Evolutionary conservation across 352 stramenopile species (phyloP), one percentile per base, ranked within the genome.

Genomic region (Globisporangium cystogenes): DNA sequence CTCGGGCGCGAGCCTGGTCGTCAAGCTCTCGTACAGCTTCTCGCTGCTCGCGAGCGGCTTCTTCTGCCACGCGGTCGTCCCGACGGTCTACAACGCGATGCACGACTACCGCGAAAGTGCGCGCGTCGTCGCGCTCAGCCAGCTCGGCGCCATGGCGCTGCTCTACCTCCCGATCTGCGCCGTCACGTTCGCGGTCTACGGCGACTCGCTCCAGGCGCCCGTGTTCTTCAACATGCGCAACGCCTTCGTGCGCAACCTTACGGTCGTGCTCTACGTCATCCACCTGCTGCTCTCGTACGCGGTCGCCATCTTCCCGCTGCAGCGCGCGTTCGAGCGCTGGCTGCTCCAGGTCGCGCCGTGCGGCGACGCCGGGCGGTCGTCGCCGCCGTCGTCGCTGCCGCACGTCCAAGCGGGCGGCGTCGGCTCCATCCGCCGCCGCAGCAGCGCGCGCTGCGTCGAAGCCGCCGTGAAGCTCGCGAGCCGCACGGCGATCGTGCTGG

Each of bases 141-240:
- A 85, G 57, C 46, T 74, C 8, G 74, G 57, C 8, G 70, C 75
- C 24, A 76, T 84, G 40, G 53, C 57, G 45, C 20, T 84, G 26
- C 44, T 91, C 23, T 91, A 91, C 57, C 57, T 89, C 24, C 81
- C 81, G 8, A 79, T 91, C 58, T 91, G 81, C 65, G 75, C 70
- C 51, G 63, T 91, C 45, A 88, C 78, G 23, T 91, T 83, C 57
- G 77, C 81, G 1, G 81, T 89, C 10, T 91, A 91, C 51, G 81
- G 81, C 2, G 68, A 70, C n/a, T 87, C 76, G 27, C 69, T 91
- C 1, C 65, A 89, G 59, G 78, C 81, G 27, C 81, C 81, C 0
- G 74, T 91, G 23, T 87, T 91, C 57, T 91, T 91, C 61, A 91
- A 91, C 53, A 86, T 91, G 77, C 76, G 81, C 46, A 91, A 89